Evolutionary conservation across 306 rosid genomes (phyloP).

Genomic region (Cicer bijugum): DNA sequence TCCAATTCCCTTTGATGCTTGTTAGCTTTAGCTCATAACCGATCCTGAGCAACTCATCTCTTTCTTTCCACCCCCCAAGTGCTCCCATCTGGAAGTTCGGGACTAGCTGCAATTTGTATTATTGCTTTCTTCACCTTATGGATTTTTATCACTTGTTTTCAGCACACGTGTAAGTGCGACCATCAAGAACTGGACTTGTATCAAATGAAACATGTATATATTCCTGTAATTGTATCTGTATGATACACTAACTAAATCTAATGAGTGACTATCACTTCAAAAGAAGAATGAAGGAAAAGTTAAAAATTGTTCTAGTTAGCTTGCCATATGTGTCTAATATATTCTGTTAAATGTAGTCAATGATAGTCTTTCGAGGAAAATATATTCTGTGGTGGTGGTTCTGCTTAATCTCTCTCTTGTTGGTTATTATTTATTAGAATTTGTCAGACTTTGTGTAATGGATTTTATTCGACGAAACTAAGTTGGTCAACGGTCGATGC

Average conservation of each 20-base stretch:
- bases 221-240: not conserved
- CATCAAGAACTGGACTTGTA: not conserved
- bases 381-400: conserved; percentile 17
- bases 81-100: not conserved
- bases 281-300: not conserved
- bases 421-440: conserved; percentile 1
- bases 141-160: not conserved
- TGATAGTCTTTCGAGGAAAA: conserved; percentile 16
- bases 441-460: not conserved
- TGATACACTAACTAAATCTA: not conserved
- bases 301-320: not conserved
- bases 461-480: conserved; percentile 15
- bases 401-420: not conserved
- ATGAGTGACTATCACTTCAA: not conserved
- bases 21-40: not conserved
- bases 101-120: not conserved
- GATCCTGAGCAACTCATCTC: not conserved
- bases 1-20: not conserved
- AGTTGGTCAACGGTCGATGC: not conserved
- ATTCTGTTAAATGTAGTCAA: conserved; percentile 25
- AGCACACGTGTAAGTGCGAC: not conserved
- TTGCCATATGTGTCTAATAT: not conserved
- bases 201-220: not conserved
- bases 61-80: not conserved
- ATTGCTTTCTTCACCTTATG: not conserved